Percentiles rank a stretch among this genome's conserved stretches.
Conservation (phyloP, 495 filamentous ascomycete species). For the Lophium mytilinum region DNA sequence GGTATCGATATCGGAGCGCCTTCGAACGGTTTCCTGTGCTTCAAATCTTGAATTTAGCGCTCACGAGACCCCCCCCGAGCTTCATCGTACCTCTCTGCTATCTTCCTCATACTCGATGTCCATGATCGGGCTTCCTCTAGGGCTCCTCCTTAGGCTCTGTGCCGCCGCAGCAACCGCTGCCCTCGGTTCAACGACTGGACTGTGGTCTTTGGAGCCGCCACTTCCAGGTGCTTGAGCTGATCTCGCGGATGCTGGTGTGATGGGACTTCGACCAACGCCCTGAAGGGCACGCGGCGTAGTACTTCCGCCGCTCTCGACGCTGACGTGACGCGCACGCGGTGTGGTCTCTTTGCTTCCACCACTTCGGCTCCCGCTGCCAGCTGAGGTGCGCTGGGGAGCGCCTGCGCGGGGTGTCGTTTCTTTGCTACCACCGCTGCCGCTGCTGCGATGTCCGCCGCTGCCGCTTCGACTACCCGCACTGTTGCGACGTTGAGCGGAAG, state of each 20-base stretch:
- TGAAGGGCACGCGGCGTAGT: constrained; percentile 21
- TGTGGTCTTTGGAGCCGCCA: constrained; percentile 15
- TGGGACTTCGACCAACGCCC: constrained; percentile 16
- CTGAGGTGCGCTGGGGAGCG: not conserved
- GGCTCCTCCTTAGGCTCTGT: no score
- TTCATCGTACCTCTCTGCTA: no score
- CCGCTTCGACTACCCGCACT: constrained; percentile 1
- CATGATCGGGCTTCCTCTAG: no score
- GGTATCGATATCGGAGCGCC: no score
- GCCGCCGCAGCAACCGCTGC: no score
- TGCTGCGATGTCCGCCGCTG: not conserved
- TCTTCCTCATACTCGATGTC: no score
- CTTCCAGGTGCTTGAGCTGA: constrained; percentile 17
- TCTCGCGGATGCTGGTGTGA: constrained; percentile 19
- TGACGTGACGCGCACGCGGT: constrained; percentile 13
- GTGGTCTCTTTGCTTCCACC: constrained; percentile 25
- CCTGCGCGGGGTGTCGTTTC: not conserved
- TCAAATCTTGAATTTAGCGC: no score
- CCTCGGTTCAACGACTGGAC: constrained; percentile 1
- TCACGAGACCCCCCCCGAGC: no score
- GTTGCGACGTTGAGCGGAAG: not conserved
- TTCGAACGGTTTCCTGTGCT: no score
- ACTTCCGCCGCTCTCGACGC: constrained; percentile 18
- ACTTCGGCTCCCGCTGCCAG: not conserved
- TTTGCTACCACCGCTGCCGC: not conserved